A percentile compares a stretch with the other conserved stretches of the same genome.
Evolutionary conservation across 176 grass and related monocot species (phyloP).

Genomic region (bread wheat (Triticum aestivum)): DNA sequence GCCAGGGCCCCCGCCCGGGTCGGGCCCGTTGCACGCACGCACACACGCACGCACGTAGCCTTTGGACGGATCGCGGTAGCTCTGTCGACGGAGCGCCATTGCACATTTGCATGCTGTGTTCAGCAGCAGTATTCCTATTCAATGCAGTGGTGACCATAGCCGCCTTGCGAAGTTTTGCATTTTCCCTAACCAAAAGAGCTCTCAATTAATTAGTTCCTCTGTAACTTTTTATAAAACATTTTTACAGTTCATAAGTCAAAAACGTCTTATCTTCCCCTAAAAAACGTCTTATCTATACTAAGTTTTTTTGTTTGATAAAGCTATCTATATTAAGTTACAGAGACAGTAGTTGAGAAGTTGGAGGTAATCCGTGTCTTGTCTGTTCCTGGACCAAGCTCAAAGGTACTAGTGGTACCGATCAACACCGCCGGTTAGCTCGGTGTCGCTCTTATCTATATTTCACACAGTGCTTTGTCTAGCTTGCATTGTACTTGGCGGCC

Average conservation of each 20-base stretch:
- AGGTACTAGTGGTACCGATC: neutral
- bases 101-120: no score
- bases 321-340: no score
- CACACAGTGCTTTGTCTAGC: conserved; percentile 5
- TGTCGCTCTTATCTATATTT: neutral
- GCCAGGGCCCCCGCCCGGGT: neutral
- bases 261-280: no score
- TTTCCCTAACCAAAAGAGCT: no score
- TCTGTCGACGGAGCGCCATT: neutral
- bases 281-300: no score
- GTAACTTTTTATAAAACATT: no score
- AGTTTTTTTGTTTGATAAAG: no score
- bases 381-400: neutral
- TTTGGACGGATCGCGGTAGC: neutral
- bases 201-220: neutral
- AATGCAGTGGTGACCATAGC: neutral
- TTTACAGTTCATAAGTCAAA: neutral
- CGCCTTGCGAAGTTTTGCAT: neutral
- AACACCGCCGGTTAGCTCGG: neutral
- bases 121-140: neutral
- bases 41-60: neutral
- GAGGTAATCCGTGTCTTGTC: neutral
- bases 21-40: no score
- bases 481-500: conserved; percentile 23
- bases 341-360: no score